Evolutionary conservation across 352 stramenopile genomes (phyloP).

Genomic region (Peronospora belbahrii): DNA sequence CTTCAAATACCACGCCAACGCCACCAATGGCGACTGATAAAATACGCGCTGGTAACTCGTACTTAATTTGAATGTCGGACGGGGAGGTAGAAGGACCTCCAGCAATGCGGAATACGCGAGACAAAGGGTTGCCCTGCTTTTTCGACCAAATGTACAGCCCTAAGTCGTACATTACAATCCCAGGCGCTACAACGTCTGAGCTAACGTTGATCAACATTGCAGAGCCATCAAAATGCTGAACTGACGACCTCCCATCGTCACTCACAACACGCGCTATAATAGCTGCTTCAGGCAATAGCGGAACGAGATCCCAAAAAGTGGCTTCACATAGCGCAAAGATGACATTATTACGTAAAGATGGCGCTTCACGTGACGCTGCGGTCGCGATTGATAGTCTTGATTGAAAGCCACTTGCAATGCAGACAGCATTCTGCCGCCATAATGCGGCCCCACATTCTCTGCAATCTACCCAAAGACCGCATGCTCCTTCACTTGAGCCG

Average conservation of each 20-base stretch:
- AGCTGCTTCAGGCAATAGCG: constrained; percentile 43
- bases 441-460: constrained; percentile 28
- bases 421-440: constrained; percentile 42
- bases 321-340: constrained; percentile 60
- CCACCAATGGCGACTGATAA: constrained; percentile 37
- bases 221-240: constrained; percentile 20
- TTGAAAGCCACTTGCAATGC: constrained; percentile 43
- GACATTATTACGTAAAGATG: constrained; percentile 17
- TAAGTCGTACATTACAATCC: constrained; percentile 30
- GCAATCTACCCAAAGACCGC: constrained; percentile 23
- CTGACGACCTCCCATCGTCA: constrained; percentile 7
- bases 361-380: constrained; percentile 1
- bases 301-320: constrained; percentile 61
- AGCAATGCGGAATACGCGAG: constrained; percentile 27
- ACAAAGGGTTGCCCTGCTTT: constrained; percentile 31
- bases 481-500: constrained; percentile 5
- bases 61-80: constrained; percentile 32
- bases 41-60: constrained; percentile 34
- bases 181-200: constrained; percentile 11
- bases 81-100: constrained; percentile 7
- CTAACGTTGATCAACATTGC: constrained; percentile 40
- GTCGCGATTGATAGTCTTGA: constrained; percentile 33
- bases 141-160: constrained; percentile 38
- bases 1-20: constrained; percentile 38
- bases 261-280: constrained; percentile 20